A percentile compares a stretch with the other conserved stretches of the same genome.
These are phyloP conservation scores for Vicia sativa DNA, from an alignment of 306 rosid species.

Conservation along the genomic window DNA sequence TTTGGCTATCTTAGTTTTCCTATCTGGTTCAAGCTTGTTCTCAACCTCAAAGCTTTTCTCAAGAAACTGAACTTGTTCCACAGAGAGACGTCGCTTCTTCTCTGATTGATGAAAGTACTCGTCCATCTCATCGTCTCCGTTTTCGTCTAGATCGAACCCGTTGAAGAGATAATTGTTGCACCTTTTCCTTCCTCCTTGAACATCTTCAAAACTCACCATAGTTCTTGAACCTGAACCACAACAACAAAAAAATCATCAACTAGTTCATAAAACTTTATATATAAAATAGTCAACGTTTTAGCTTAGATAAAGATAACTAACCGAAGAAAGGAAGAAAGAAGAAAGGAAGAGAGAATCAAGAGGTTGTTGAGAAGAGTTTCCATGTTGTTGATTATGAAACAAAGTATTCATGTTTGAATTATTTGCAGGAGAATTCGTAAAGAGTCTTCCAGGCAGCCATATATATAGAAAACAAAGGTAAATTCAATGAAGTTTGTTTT, in stretches of 20 bases:
- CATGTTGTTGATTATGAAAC: constrained; percentile 51
- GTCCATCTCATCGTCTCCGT: constrained; percentile 62
- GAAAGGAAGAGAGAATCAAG: constrained; percentile 62
- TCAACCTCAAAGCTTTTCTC: constrained; percentile 87
- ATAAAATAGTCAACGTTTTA: background rate
- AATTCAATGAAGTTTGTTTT: too few relatives aligned
- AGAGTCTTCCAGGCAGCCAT: constrained; percentile 67
- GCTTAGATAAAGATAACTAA: constrained; percentile 43
- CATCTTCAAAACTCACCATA: constrained; percentile 76
- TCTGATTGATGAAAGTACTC: constrained; percentile 69
- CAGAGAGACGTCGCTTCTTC: constrained; percentile 73
- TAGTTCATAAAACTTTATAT: background rate
- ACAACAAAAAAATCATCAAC: background rate
- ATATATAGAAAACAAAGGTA: constrained; percentile 20
- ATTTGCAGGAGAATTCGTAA: constrained; percentile 26
- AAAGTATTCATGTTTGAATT: constrained; percentile 42
- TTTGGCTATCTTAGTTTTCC: constrained; percentile 72
- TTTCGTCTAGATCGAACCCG: constrained; percentile 54
- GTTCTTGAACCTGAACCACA: constrained; percentile 67
- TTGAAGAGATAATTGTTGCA: constrained; percentile 44
- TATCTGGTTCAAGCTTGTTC: constrained; percentile 86
- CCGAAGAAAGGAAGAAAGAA: constrained; percentile 59
- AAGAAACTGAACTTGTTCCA: constrained; percentile 72
- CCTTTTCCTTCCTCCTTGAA: constrained; percentile 53
- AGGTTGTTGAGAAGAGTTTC: constrained; percentile 45